A percentile compares a stretch with the other conserved stretches of the same genome.
These are phyloP conservation scores for Cyanophora paradoxa DNA, from an alignment of 78 protist genomes.

Conservation along the genomic window DNA sequence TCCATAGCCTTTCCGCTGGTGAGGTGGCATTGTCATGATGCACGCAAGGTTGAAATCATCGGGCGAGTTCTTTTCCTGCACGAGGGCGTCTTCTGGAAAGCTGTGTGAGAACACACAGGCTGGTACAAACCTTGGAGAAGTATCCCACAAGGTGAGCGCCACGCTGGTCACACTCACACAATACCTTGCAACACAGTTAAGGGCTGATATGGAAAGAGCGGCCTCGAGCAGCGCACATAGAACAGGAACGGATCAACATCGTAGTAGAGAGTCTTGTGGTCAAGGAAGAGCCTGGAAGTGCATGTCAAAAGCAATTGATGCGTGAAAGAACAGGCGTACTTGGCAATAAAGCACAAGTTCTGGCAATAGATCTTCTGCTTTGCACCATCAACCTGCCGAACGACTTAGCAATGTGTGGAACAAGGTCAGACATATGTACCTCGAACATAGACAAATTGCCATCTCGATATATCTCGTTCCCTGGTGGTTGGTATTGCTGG, in stretches of 20 bases:
- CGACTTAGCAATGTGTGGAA: neutral
- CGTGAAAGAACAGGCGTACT: too few relatives aligned
- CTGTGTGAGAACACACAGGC: neutral
- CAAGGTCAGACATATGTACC: conserved; percentile 38
- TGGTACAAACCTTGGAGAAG: conserved; percentile 55
- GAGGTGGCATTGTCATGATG: conserved; percentile 85
- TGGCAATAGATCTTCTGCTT: conserved; percentile 84
- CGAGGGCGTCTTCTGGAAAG: neutral
- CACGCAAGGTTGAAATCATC: conserved; percentile 86
- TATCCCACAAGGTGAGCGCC: conserved; percentile 89
- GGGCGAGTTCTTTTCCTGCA: conserved; percentile 69
- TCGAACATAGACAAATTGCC: conserved; percentile 69
- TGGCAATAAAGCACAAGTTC: conserved; percentile 78
- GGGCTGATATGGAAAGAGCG: neutral
- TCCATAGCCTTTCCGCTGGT: conserved; percentile 90
- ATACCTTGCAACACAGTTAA: neutral
- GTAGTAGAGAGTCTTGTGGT: conserved; percentile 86
- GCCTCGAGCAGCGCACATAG: conserved; percentile 33
- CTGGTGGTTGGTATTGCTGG: conserved; percentile 76
- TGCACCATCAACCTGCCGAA: conserved; percentile 43
- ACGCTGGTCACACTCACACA: neutral
- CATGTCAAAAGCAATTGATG: too few relatives aligned
- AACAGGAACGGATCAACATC: conserved; percentile 89
- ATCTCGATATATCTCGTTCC: conserved; percentile 85
- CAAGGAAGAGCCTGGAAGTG: conserved; percentile 81